A percentile compares a stretch with the other conserved stretches of the same genome.
Evolutionary conservation across 352 stramenopile species (phyloP).

Genomic region (Bremia lactucae): DNA sequence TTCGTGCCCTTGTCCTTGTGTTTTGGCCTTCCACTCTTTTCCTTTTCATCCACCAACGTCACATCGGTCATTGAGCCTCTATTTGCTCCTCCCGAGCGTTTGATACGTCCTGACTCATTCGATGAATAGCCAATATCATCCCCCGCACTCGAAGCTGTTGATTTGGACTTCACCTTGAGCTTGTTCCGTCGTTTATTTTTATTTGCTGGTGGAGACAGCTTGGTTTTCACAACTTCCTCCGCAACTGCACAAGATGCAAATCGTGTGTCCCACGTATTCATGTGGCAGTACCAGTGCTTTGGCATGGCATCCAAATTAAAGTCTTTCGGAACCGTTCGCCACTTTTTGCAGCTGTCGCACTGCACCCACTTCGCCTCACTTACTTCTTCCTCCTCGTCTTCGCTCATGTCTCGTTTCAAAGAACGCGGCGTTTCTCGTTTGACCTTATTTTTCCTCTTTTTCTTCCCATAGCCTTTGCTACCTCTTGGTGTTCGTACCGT

Average conservation of each 20-base stretch:
- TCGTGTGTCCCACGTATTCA: constrained; percentile 89
- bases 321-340: constrained; percentile 85
- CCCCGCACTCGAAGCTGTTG: constrained; percentile 4
- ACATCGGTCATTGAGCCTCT: constrained; percentile 15
- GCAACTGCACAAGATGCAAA: constrained; percentile 81
- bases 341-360: constrained; percentile 93
- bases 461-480: constrained; percentile 23
- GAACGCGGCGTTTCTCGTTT: constrained; percentile 15
- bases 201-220: constrained; percentile 14
- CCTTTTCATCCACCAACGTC: constrained; percentile 14
- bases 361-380: constrained; percentile 90
- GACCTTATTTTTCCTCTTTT: constrained; percentile 54
- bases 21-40: constrained; percentile 26
- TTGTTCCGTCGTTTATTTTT: constrained; percentile 26
- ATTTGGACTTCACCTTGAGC: constrained; percentile 26
- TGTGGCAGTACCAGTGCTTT: constrained; percentile 92
- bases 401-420: constrained; percentile 13
- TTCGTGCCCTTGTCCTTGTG: constrained; percentile 54
- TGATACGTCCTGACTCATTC: constrained; percentile 19
- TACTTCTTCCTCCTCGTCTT: constrained; percentile 21
- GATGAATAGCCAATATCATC: constrained; percentile 33
- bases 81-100: constrained; percentile 12
- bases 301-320: constrained; percentile 87
- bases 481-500: constrained; percentile 11
- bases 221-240: constrained; percentile 74